These are phyloP conservation scores for Priceomyces melissophilus DNA, from an alignment of 805 yeast species.

Conservation along the genomic window DNA sequence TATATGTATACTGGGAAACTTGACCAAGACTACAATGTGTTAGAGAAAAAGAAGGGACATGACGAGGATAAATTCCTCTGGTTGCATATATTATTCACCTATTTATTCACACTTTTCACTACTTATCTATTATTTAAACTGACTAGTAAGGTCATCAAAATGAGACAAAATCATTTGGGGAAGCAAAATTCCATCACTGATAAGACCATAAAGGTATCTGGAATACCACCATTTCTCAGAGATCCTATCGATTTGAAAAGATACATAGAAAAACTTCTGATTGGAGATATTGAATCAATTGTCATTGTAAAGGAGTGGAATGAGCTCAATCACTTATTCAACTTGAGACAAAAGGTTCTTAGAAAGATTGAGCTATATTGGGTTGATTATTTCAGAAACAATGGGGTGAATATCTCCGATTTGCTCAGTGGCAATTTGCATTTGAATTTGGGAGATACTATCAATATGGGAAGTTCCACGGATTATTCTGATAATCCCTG, in stretches of 20 bases:
- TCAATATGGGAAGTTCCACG: conserved; percentile 15
- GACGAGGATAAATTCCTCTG: conserved; percentile 59
- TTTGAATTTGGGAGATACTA: conserved; percentile 26
- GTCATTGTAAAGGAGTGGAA: conserved; percentile 89
- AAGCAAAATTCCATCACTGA: conserved; percentile 86
- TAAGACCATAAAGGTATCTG: conserved; percentile 81
- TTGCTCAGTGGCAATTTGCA: conserved; percentile 23
- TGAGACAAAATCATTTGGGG: conserved; percentile 80
- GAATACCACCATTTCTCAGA: conserved; percentile 81
- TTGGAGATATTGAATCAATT: conserved; percentile 75
- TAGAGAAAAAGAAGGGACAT: neutral
- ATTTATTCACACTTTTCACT: conserved; percentile 72
- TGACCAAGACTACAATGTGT: conserved; percentile 18
- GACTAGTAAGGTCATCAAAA: conserved; percentile 67
- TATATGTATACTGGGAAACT: conserved; percentile 73
- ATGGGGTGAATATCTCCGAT: conserved; percentile 28
- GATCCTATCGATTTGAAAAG: conserved; percentile 65
- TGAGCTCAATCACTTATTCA: conserved; percentile 61
- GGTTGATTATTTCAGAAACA: conserved; percentile 57
- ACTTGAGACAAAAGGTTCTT: conserved; percentile 52
- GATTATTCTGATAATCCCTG: conserved; percentile 10
- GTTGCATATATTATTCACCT: conserved; percentile 86
- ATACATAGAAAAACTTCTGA: conserved; percentile 73
- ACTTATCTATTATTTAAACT: conserved; percentile 60
- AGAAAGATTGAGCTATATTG: conserved; percentile 63